A percentile compares a stretch with the other conserved stretches of the same genome.
phyloP scores from a whole-genome alignment of 495 filamentous ascomycete species.

The Aspergillus bridgeri region DNA sequence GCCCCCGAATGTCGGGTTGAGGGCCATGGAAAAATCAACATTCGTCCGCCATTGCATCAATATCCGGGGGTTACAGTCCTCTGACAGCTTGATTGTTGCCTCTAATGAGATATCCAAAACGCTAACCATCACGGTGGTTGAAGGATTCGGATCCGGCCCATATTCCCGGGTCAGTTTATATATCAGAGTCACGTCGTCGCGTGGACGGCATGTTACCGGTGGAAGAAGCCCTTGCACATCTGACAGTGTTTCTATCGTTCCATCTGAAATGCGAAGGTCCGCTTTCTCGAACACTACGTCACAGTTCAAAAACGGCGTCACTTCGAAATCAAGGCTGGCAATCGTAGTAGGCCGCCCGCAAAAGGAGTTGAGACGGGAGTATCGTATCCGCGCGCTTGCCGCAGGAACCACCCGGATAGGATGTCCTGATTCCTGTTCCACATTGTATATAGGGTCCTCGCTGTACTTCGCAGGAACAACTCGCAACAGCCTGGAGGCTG shows the following conservation, averaged over 20 bases:
- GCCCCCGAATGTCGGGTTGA: conserved; percentile 59
- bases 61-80: conserved; percentile 68
- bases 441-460: conserved; percentile 59
- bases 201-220: conserved; percentile 68
- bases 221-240: conserved; percentile 53
- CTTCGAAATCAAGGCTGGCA: conserved; percentile 82
- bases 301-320: conserved; percentile 75
- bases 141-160: conserved; percentile 47
- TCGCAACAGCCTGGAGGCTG: conserved; percentile 72
- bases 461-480: conserved; percentile 64
- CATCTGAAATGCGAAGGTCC: conserved; percentile 61
- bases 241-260: conserved; percentile 65
- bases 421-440: conserved; percentile 58
- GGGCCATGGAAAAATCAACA: conserved; percentile 76
- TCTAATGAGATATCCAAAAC: conserved; percentile 61
- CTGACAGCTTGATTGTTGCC: conserved; percentile 60
- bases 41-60: conserved; percentile 77
- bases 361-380: conserved; percentile 65
- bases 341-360: conserved; percentile 65
- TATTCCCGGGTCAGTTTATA: conserved; percentile 71
- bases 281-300: conserved; percentile 67
- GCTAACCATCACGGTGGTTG: conserved; percentile 47
- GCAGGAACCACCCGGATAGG: conserved; percentile 72
- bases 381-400: conserved; percentile 79
- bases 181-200: conserved; percentile 81